Conservation (phyloP, 352 stramenopile genomes). For the Phytopythium litorale region DNA sequence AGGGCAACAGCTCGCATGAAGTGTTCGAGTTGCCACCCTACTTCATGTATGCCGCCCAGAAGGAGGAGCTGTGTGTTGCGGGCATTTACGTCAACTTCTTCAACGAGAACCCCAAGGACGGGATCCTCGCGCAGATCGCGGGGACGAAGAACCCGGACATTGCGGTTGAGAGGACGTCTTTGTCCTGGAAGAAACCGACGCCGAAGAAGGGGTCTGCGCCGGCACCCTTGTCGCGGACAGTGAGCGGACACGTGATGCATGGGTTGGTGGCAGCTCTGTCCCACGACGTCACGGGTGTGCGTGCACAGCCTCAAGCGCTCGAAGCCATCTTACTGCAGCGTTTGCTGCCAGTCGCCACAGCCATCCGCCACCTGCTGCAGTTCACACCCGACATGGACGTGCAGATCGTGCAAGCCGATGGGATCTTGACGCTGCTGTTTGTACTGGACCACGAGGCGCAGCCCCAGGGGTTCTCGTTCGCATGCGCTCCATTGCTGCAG, state of each 20-base stretch:
- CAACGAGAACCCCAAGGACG: constrained; percentile 79
- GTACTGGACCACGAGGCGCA: constrained; percentile 82
- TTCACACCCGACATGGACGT: constrained; percentile 82
- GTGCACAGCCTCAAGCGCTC: constrained; percentile 59
- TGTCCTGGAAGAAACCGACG: constrained; percentile 16
- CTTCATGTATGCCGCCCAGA: constrained; percentile 82
- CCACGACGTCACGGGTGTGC: constrained; percentile 68
- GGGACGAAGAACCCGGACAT: constrained; percentile 42
- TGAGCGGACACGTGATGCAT: constrained; percentile 71
- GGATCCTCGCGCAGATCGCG: constrained; percentile 71
- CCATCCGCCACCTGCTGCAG: constrained; percentile 78
- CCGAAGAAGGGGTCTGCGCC: constrained; percentile 31
- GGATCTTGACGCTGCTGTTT: constrained; percentile 64
- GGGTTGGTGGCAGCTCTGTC: constrained; percentile 63
- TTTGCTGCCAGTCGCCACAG: constrained; percentile 71
- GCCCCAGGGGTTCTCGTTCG: constrained; percentile 76
- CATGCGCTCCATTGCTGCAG: constrained; percentile 66
- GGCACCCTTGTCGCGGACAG: constrained; percentile 39
- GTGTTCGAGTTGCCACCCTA: constrained; percentile 70
- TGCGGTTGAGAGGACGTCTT: constrained; percentile 4
- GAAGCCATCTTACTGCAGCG: constrained; percentile 68
- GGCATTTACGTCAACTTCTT: constrained; percentile 90
- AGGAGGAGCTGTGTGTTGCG: constrained; percentile 79
- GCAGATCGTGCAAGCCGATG: constrained; percentile 74
- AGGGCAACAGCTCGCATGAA: constrained; percentile 51